phyloP scores from a whole-genome alignment of 192 early-diverging fungal species.

The Dimargaris cristalligena region DNA sequence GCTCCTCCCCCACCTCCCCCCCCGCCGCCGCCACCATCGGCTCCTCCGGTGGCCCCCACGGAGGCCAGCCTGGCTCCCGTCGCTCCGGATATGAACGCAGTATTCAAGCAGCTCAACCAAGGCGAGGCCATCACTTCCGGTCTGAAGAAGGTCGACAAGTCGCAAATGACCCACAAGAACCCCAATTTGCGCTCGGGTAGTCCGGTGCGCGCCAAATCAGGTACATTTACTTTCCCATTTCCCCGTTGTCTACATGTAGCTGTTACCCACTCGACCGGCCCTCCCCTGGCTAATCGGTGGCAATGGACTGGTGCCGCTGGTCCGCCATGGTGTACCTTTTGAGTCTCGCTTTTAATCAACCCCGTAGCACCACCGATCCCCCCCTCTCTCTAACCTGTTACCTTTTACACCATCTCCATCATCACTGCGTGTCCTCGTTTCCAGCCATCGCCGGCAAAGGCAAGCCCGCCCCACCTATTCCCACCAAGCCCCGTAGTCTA shows the following conservation, averaged over 20 bases:
- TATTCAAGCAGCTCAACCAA: constrained; percentile 79
- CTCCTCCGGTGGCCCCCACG: constrained; percentile 33
- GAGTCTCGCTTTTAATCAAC: no score
- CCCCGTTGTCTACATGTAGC: no score
- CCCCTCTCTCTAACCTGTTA: background rate
- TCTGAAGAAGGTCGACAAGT: constrained; percentile 86
- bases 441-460: background rate
- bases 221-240: background rate
- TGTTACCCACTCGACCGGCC: no score
- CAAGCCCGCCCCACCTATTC: constrained; percentile 25
- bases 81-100: constrained; percentile 22
- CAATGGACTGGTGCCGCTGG: no score
- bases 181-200: constrained; percentile 57
- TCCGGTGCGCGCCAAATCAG: constrained; percentile 23
- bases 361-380: no score
- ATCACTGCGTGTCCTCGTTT: no score
- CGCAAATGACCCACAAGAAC: constrained; percentile 99
- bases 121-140: constrained; percentile 53
- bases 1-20: constrained; percentile 18
- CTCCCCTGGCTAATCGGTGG: no score
- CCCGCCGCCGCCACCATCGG: constrained; percentile 24
- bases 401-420: background rate
- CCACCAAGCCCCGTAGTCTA: constrained; percentile 34
- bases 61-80: constrained; percentile 12
- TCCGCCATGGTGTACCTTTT: no score